A percentile compares a stretch with the other conserved stretches of the same genome.
phyloP scores from a whole-genome alignment of 148 eudicot species.

The Pharnaceum exiguum region DNA sequence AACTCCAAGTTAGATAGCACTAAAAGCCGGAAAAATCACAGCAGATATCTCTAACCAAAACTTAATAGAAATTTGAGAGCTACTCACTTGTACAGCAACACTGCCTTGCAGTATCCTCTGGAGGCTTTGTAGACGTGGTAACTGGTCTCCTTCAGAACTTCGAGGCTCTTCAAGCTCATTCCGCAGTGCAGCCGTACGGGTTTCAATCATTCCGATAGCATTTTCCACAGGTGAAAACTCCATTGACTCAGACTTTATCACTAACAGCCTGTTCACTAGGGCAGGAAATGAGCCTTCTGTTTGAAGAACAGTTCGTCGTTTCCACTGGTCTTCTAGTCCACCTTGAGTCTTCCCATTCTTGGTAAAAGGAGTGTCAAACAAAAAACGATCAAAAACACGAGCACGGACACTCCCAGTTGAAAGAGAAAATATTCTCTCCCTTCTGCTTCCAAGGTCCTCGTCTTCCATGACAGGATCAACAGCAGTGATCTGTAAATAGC shows the following conservation, averaged over 20 bases:
- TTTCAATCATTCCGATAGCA: conserved; percentile 99
- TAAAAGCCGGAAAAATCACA: too few relatives aligned
- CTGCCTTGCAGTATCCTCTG: conserved; percentile 99
- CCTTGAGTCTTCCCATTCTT: conserved; percentile 99
- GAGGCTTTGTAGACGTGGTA: conserved; percentile 95
- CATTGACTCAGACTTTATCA: conserved; percentile 83
- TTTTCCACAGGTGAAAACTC: conserved; percentile 99
- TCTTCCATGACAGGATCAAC: conserved; percentile 99
- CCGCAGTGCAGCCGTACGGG: conserved; percentile 89
- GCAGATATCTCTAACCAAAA: too few relatives aligned
- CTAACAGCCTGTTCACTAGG: conserved; percentile 85
- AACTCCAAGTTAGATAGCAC: not conserved
- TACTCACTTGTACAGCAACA: conserved; percentile 98
- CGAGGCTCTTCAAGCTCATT: conserved; percentile 99
- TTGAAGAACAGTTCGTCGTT: conserved; percentile 87
- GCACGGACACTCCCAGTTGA: conserved; percentile 97
- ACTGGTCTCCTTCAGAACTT: conserved; percentile 98
- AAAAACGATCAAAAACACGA: conserved; percentile 91
- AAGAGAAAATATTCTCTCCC: conserved; percentile 94
- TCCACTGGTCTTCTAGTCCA: conserved; percentile 99
- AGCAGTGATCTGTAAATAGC: conserved; percentile 96
- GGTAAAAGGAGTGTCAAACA: conserved; percentile 97
- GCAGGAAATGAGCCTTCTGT: conserved; percentile 99
- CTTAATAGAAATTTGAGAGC: too few relatives aligned
- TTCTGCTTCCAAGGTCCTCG: conserved; percentile 96